Conservation (phyloP, 164 flowering plant species). For the Stephania cephalantha region DNA sequence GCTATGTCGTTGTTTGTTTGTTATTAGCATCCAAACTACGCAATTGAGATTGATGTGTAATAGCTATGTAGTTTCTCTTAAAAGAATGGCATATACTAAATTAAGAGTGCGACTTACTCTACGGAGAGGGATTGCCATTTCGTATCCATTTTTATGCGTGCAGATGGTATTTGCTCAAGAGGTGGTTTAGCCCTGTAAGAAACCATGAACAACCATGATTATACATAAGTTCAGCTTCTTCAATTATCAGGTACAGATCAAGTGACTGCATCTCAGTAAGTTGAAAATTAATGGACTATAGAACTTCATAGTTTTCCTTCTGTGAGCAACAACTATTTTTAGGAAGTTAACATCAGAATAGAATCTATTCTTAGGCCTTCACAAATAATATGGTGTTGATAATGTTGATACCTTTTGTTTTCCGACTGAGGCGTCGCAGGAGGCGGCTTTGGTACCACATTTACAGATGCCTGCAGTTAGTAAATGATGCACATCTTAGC, state of each 20-base stretch:
- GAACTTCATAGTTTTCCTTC: not conserved
- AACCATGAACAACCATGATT: constrained; percentile 4
- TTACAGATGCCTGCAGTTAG: constrained; percentile 43
- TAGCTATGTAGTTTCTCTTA: not conserved
- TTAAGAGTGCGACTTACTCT: constrained; percentile 27
- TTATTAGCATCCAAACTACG: not conserved
- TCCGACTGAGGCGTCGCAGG: constrained; percentile 29
- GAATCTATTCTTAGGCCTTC: not conserved
- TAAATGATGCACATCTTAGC: constrained; percentile 13
- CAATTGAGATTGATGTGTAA: not conserved
- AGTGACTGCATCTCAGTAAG: not conserved
- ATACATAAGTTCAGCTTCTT: not conserved
- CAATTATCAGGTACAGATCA: not conserved
- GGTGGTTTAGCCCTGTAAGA: constrained; percentile 29
- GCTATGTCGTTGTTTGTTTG: no score
- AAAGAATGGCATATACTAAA: not conserved
- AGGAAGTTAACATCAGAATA: not conserved
- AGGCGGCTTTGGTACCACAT: constrained; percentile 27
- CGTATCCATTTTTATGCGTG: constrained; percentile 23
- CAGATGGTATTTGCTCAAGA: constrained; percentile 22
- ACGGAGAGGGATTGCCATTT: constrained; percentile 28
- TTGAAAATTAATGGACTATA: not conserved
- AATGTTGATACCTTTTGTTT: constrained; percentile 39
- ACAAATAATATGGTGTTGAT: not conserved
- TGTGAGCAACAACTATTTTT: not conserved